Evolutionary conservation across 345 rosid genomes (phyloP).

Genomic region (Eucalyptus victrix): DNA sequence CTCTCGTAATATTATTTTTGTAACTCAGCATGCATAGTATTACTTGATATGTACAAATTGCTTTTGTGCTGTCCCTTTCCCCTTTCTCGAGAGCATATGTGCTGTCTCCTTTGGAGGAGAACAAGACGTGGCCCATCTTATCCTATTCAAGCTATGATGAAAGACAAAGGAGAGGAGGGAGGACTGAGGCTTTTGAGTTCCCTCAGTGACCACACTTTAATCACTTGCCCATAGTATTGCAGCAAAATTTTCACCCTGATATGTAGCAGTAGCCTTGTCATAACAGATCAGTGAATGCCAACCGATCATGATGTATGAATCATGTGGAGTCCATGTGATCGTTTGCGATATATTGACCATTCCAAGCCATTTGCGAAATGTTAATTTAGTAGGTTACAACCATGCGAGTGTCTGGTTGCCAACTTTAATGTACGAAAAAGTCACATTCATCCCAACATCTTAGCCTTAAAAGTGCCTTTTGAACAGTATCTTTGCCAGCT

Average conservation of each 20-base stretch:
- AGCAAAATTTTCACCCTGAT: not conserved
- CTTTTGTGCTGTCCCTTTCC: not conserved
- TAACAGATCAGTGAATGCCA: not conserved
- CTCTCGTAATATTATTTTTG: not conserved
- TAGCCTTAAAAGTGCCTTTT: not conserved
- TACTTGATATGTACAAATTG: not conserved
- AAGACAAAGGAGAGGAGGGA: not conserved
- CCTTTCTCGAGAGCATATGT: not conserved
- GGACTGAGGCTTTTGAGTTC: not conserved
- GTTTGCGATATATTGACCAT: not conserved
- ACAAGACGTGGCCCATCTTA: not conserved
- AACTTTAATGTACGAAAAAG: not conserved
- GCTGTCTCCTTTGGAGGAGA: not conserved
- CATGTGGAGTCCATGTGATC: not conserved
- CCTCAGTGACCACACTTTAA: not conserved
- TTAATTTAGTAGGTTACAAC: not conserved
- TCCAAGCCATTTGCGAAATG: not conserved
- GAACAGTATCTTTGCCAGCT: not conserved
- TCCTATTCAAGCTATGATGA: not conserved
- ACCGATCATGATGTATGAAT: not conserved
- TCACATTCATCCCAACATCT: not conserved
- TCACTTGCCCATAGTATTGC: not conserved
- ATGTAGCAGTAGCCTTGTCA: not conserved
- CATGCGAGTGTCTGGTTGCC: not conserved
- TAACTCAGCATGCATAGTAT: not conserved